Conservation (phyloP, 768 basidiomycete species). For the Gloeostereum incarnatum region DNA sequence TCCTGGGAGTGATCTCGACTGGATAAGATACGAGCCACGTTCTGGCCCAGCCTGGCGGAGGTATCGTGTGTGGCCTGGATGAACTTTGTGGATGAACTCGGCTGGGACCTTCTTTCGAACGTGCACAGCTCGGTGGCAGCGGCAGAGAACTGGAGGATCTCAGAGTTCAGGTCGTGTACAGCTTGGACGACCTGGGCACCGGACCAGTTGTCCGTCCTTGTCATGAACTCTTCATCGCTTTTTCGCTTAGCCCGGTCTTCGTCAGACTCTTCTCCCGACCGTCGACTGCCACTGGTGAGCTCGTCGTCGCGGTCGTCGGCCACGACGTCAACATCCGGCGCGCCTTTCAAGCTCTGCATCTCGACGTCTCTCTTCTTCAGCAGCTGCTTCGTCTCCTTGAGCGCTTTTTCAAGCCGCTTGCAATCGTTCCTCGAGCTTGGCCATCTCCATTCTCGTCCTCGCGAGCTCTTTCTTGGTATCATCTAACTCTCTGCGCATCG, state of each 20-base stretch:
- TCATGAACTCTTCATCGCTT: conserved; percentile 59
- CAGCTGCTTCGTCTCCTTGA: conserved; percentile 56
- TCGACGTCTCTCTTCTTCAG: conserved; percentile 51
- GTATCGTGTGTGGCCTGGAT: conserved; percentile 51
- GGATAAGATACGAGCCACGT: conserved; percentile 50
- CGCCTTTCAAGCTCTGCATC: conserved; percentile 38
- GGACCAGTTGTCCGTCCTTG: conserved; percentile 67
- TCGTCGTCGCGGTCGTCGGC: conserved; percentile 7
- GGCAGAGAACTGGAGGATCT: conserved; percentile 74
- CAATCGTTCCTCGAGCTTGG: conserved; percentile 54
- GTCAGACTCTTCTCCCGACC: conserved; percentile 13
- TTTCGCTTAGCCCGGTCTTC: conserved; percentile 52
- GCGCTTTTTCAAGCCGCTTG: conserved; percentile 49
- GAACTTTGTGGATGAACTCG: conserved; percentile 28
- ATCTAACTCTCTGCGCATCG: conserved; percentile 52
- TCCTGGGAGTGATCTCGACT: conserved; percentile 66
- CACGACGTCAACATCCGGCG: conserved; percentile 5
- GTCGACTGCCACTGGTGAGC: background rate
- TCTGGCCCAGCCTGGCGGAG: conserved; percentile 51
- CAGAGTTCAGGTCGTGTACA: conserved; percentile 71
- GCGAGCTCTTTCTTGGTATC: conserved; percentile 44
- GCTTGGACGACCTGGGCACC: conserved; percentile 74
- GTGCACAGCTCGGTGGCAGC: conserved; percentile 62
- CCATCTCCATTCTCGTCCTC: conserved; percentile 41
- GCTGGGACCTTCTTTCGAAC: conserved; percentile 32